Base-by-base conservation (phyloP, 2,329 filamentous ascomycete species). In the Colletotrichum sp. region DNA sequence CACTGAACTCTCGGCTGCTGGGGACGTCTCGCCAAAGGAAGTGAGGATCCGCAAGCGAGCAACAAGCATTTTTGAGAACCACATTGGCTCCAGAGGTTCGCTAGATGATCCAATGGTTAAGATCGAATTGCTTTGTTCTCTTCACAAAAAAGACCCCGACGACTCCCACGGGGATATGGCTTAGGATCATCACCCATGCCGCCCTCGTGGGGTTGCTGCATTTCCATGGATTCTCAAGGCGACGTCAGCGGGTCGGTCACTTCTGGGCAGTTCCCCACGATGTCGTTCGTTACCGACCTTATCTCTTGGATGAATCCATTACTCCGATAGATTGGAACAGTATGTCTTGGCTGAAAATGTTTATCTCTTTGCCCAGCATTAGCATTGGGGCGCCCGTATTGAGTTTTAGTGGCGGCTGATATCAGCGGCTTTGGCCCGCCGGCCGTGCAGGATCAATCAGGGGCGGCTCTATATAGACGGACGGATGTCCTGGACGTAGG, bases 211-310 rank as follows among this genome's bases (percentile, higher is more conserved):
- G 36, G 36, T 0, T 3, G 1, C 36, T 10, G 36, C 16, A 43
- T 5, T 6, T 43, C 16, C 36, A 43, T 43, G 8, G 16, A 24
- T n/a, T 5, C 3, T 64, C 3, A n/a, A n/a, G 24, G 59, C 68
- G 30, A 63, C 52, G n/a, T 43, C 36, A 55, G 61, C 21, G 30
- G 30, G 43, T 13, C 52, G 21, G 30, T 36, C 12, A 28, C n/a
- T 57, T 36, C 30, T 61, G 15, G 16, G 36, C 13, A 21, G 13
- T 30, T 18, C 36, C 24, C 72, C 64, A 69, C 52, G 72, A 57
- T 57, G 72, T 43, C 30, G 57, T 59, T 66, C 52, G 30, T 10
- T 5, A 72, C 64, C 39, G 75, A 30, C 72, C 75, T 77, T 75
- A 77, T 77, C 75, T 72, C 72, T 72, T 72, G 64, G 59, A 16